Base-by-base conservation (phyloP, 306 rosid species). In the Hippophae rhamnoides region DNA sequence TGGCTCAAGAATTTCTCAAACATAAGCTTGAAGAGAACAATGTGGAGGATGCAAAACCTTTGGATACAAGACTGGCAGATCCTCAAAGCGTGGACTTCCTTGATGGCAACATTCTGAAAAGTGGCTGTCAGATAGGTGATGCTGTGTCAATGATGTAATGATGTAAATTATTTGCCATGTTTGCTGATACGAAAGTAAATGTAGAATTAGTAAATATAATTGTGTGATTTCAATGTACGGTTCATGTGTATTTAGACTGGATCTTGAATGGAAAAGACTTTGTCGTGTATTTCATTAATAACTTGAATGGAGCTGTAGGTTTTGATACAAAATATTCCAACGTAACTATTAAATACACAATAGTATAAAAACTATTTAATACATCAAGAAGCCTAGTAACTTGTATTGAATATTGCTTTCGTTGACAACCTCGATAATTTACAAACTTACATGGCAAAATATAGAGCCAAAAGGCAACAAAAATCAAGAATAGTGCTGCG, bases 1-100 rank as follows among this genome's bases (percentile, higher is more conserved):
- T 92, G 52, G 96, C 98, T 13, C 96, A 85, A 47, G 90, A 74
- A 40, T 72, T 90, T 54, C 80, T 86, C 18, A 79, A 78, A 42
- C 83, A 73, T 1, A 81, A 65, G 50, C 66, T 84, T 31, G 70
- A 69, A 42, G 82, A 86, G 8, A 57, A 71, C 53, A 84, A 85
- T 5, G 84, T 81, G 63, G 86, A 69, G 13, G 87, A 92, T 43
- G 88, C 81, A 4, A 85, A 83, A 52, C 95, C 94, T 3, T 3
- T 71, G 58, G 54, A 82, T 8, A 74, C 97, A 18, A 66, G 0
- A 79, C 86, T 12, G 82, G 75, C 3, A 74, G 86, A 59, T 62
- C 84, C 45, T 41, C 65, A 41, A 83, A 60, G 65, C 63, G 71
- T 0, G 68, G 54, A 2, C 27, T 67, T 42, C 63, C 78, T 18